Evolutionary conservation across 805 yeast genomes (phyloP), one percentile per base, ranked within the genome.

Genomic region (Monosporozyma unispora): DNA sequence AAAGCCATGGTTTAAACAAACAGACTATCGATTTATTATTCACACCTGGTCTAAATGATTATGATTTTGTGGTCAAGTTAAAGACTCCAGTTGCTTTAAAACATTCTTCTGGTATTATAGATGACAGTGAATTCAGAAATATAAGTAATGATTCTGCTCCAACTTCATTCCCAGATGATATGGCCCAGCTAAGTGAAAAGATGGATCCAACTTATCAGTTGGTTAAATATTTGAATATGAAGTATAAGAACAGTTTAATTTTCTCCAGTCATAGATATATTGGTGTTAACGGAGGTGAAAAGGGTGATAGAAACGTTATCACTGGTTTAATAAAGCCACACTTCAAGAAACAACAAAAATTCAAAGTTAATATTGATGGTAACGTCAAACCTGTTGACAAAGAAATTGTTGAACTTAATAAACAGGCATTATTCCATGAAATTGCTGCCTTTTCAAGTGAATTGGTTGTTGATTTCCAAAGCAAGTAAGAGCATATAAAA

Each of bases 241-340:
- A 80, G 53, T 89, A 79, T 67, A 79, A 80, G 41, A 82, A 84
- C 54, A 74, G 79, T 18, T 73, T 88, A 44, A 73, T 90, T 3
- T 80, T 93, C 60, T 88, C 93, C 29, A 73, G 79, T 43, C 76
- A 77, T 50, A 74, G 71, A 55, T 80, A 72, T 59, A 59, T 68
- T 11, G 79, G 79, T n/a, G 67, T 78, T 50, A 73, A 75, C 47
- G 76, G 77, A 6, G 80, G 82, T 8, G 72, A 72, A 49, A 71
- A 74, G 29, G 76, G 77, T 14, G 79, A 81, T 23, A 71, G 70
- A 47, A 80, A 81, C 57, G 81, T 83, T 7, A 78, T 91, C 46
- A 77, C 90, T 21, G 97, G 97, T 2, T 68, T 93, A 45, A 82
- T 91, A 70, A 80, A 84, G 47, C 96, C 96, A 2, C 66, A 76